A percentile compares a stretch with the other conserved stretches of the same genome.
These are phyloP conservation scores for Ustilago xerochloae DNA, from an alignment of 1,284 basidiomycete genomes.

Conservation along the genomic window DNA sequence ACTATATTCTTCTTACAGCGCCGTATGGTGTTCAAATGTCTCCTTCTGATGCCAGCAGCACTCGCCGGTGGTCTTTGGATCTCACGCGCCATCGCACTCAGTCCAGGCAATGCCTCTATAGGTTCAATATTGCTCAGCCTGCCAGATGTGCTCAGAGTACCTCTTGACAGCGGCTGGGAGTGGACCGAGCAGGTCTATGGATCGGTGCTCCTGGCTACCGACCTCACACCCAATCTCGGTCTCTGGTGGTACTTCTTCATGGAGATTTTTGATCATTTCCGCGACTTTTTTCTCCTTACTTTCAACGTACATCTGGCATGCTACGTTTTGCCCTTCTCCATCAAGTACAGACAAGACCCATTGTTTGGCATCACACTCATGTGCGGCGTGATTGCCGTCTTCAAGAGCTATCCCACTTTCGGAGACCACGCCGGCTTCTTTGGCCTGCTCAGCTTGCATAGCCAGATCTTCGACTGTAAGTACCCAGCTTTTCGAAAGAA, in stretches of 20 bases:
- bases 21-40: constrained; percentile 25
- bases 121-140: constrained; percentile 16
- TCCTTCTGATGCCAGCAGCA: constrained; percentile 26
- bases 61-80: constrained; percentile 31
- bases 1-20: constrained; percentile 1
- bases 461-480: constrained; percentile 84
- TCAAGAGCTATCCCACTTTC: constrained; percentile 92
- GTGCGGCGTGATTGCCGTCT: constrained; percentile 80
- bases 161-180: constrained; percentile 73
- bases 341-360: constrained; percentile 89
- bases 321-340: constrained; percentile 84
- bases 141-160: constrained; percentile 11
- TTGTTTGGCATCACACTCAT: constrained; percentile 83
- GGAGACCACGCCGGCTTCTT: constrained; percentile 88
- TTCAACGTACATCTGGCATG: constrained; percentile 88
- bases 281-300: constrained; percentile 93
- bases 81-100: constrained; percentile 39
- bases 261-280: constrained; percentile 98
- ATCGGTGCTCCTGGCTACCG: constrained; percentile 74
- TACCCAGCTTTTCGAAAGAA: not conserved
- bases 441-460: constrained; percentile 82
- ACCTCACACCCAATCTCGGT: constrained; percentile 88
- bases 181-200: constrained; percentile 86
- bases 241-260: constrained; percentile 99
- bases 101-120: constrained; percentile 13